Conservation (phyloP, 306 rosid genomes). For the Quercus parvula region DNA sequence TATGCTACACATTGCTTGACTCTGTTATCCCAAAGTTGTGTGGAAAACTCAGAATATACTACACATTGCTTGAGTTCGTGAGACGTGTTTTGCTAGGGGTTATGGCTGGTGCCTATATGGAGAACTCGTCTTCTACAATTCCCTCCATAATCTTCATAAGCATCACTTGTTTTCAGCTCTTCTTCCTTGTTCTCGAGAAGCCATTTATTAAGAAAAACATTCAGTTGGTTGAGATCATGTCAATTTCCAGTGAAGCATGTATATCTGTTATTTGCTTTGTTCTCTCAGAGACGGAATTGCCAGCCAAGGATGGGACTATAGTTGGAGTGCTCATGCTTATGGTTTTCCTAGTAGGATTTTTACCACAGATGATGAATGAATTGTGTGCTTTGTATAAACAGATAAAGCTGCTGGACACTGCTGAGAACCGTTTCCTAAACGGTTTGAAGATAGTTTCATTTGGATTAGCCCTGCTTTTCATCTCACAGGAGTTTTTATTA, state of each 20-base stretch:
- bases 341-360: slow-evolving; percentile 57
- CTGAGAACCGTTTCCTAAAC: slow-evolving; percentile 39
- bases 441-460: slow-evolving; percentile 60
- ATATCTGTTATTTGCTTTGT: slow-evolving; percentile 44
- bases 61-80: slow-evolving; percentile 58
- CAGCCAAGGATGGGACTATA: slow-evolving; percentile 33
- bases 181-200: slow-evolving; percentile 83
- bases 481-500: slow-evolving; percentile 59
- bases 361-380: slow-evolving; percentile 53
- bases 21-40: too few relatives aligned
- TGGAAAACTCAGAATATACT: slow-evolving; percentile 58
- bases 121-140: slow-evolving; percentile 31
- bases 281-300: slow-evolving; percentile 41
- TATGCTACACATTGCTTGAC: too few relatives aligned
- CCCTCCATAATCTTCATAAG: slow-evolving; percentile 49
- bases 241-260: slow-evolving; percentile 51
- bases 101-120: slow-evolving; percentile 58
- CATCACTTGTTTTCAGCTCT: slow-evolving; percentile 66
- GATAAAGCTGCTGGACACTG: slow-evolving; percentile 52
- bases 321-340: slow-evolving; percentile 55
- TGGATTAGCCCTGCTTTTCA: slow-evolving; percentile 55
- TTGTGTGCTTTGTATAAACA: slow-evolving; percentile 71
- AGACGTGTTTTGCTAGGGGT: slow-evolving; percentile 58
- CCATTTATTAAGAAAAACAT: slow-evolving; percentile 86
- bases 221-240: slow-evolving; percentile 73